Conservation (phyloP, 2,329 filamentous ascomycete genomes). For the Aspergillus luchuensis region DNA sequence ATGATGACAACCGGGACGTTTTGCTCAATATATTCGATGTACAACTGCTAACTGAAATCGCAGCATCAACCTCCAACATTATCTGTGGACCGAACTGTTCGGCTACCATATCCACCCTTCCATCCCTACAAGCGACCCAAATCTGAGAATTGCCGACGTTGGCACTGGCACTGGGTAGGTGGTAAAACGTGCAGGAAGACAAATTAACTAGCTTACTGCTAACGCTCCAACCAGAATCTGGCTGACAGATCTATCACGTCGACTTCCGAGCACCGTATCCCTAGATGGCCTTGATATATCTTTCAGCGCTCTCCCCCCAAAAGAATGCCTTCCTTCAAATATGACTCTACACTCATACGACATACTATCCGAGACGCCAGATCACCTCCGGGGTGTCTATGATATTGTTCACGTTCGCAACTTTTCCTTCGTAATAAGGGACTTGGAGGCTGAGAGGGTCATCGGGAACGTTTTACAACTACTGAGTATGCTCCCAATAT, state of each 20-base stretch:
- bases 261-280: not conserved
- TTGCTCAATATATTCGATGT: not conserved
- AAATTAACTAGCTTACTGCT: not conserved
- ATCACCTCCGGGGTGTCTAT: constrained; percentile 2
- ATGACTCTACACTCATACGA: not conserved
- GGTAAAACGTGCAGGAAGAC: not conserved
- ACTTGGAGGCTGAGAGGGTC: not conserved
- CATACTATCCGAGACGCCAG: not conserved
- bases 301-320: not conserved
- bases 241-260: not conserved
- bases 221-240: not conserved
- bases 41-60: not conserved
- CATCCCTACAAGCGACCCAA: not conserved
- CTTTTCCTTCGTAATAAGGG: not conserved
- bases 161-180: not conserved
- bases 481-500: not conserved
- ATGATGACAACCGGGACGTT: not conserved
- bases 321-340: not conserved
- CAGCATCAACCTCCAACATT: not conserved
- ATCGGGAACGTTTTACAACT: not conserved
- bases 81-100: not conserved
- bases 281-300: not conserved
- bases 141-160: not conserved
- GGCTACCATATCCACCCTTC: not conserved
- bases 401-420: not conserved